Conservation (phyloP, 768 basidiomycete genomes). For the Termitomyces sp. region DNA sequence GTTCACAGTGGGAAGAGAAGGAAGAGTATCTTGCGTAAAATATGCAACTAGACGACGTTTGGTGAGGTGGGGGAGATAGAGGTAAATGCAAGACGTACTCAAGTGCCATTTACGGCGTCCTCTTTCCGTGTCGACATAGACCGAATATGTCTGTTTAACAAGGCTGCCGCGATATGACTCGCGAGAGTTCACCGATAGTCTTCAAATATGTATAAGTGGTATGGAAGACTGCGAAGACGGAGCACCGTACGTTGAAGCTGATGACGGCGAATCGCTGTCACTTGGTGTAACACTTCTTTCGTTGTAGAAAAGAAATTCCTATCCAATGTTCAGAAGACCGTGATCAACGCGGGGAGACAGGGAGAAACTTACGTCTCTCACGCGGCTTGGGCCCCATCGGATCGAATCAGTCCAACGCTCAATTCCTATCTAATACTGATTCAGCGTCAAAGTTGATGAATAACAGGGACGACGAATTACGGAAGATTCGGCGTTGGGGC, state of each 20-base stretch:
- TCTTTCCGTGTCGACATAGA: conserved; percentile 57
- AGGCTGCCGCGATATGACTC: conserved; percentile 39
- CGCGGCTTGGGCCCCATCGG: conserved; percentile 75
- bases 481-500: conserved; percentile 57
- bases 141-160: conserved; percentile 79
- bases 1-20: conserved; percentile 52
- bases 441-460: conserved; percentile 9
- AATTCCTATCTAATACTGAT: conserved; percentile 51
- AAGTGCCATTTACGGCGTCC: conserved; percentile 81
- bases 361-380: conserved; percentile 54
- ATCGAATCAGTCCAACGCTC: conserved; percentile 81
- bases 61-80: background rate
- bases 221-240: background rate
- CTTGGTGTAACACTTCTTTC: conserved; percentile 51
- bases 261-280: conserved; percentile 31
- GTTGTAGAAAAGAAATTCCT: conserved; percentile 78
- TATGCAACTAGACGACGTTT: conserved; percentile 55
- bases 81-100: conserved; percentile 37
- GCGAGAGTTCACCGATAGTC: conserved; percentile 18
- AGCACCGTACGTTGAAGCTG: conserved; percentile 38
- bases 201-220: background rate
- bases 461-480: conserved; percentile 38
- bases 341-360: background rate
- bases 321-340: conserved; percentile 3
- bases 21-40: conserved; percentile 59